phyloP scores from a whole-genome alignment of 2,329 filamentous ascomycete species.

The Alternaria rosae region DNA sequence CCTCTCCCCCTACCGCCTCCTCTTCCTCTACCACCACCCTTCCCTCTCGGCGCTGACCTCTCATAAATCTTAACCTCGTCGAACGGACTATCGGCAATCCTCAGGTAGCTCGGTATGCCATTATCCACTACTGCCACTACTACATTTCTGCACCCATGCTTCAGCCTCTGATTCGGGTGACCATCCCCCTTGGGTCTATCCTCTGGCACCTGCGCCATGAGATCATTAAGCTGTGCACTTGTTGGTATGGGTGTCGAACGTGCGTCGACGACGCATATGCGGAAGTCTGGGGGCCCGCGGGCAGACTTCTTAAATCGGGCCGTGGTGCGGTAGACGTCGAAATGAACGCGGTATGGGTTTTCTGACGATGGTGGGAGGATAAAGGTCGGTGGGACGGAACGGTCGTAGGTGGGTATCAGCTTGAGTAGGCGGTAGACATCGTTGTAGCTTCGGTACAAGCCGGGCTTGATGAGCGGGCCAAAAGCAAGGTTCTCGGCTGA shows the following conservation, averaged over 20 bases:
- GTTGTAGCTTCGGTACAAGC: constrained; percentile 63
- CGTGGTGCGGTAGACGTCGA: constrained; percentile 81
- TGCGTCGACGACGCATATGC: constrained; percentile 81
- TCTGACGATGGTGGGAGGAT: constrained; percentile 38
- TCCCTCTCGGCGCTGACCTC: constrained; percentile 39
- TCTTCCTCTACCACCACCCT: constrained; percentile 51
- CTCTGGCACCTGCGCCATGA: constrained; percentile 78
- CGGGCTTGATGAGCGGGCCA: constrained; percentile 61
- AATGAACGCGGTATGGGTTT: constrained; percentile 75
- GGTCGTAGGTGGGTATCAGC: constrained; percentile 76
- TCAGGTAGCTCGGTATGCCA: constrained; percentile 86
- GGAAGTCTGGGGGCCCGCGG: constrained; percentile 81
- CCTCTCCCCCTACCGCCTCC: constrained; percentile 46
- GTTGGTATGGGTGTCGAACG: constrained; percentile 75
- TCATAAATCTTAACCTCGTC: constrained; percentile 73
- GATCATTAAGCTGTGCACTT: constrained; percentile 70
- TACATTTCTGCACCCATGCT: constrained; percentile 84
- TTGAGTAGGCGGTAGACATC: constrained; percentile 80
- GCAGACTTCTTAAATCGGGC: constrained; percentile 75
- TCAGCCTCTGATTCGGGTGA: constrained; percentile 76
- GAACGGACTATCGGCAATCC: constrained; percentile 82
- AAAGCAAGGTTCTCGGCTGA: constrained; percentile 36
- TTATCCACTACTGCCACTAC: constrained; percentile 88
- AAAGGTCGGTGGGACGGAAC: constrained; percentile 50
- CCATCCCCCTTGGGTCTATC: constrained; percentile 65